Conservation (phyloP, 148 eudicot genomes). For the Camellia japonica region DNA sequence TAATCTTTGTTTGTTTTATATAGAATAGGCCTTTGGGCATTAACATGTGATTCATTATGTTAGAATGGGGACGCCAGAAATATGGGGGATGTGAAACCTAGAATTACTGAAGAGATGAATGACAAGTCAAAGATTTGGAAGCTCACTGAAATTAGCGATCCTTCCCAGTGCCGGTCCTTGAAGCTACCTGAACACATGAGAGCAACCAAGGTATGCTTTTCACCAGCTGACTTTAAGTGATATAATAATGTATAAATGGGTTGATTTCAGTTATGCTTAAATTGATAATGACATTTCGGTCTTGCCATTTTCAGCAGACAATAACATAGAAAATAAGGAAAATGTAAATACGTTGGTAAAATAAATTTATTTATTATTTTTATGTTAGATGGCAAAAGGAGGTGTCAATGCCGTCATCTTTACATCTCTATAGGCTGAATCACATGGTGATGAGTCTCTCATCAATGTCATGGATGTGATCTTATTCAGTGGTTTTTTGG, state of each 20-base stretch:
- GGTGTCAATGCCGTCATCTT: no score
- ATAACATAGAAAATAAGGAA: no score
- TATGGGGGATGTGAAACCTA: conserved; percentile 53
- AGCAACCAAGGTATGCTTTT: conserved; percentile 54
- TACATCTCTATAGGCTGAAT: no score
- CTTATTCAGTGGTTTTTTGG: no score
- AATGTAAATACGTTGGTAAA: no score
- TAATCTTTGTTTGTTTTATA: background rate
- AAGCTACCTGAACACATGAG: conserved; percentile 67
- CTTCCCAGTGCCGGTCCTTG: conserved; percentile 70
- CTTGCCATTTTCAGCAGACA: background rate
- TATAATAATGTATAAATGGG: background rate
- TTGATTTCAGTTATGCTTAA: background rate
- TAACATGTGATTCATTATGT: conserved; percentile 11
- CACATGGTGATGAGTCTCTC: no score
- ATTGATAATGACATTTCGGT: background rate
- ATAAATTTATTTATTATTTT: no score
- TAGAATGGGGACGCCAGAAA: conserved; percentile 66
- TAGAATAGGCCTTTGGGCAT: background rate
- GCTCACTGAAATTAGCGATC: conserved; percentile 66
- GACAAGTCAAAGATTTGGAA: conserved; percentile 75
- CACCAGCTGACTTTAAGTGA: background rate
- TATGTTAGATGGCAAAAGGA: no score
- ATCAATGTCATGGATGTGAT: no score
- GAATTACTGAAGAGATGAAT: conserved; percentile 52